Percentiles rank a stretch among this genome's conserved stretches.
These are phyloP conservation scores for Nemania sp. DNA, from an alignment of 2,329 filamentous ascomycete genomes.

Conservation along the genomic window DNA sequence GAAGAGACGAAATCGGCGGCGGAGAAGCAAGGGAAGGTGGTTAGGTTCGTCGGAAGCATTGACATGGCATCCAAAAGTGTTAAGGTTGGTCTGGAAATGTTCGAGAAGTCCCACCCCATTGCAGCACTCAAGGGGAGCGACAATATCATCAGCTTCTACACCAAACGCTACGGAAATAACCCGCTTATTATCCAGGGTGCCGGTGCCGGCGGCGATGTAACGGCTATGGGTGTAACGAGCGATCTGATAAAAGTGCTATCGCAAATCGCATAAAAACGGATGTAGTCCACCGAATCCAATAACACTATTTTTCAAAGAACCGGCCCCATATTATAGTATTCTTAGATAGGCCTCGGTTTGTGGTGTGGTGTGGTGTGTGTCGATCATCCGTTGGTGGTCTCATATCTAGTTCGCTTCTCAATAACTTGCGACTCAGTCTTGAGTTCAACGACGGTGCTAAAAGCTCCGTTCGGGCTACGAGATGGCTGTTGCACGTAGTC, in stretches of 20 bases:
- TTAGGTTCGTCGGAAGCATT: constrained; percentile 93
- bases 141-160: constrained; percentile 99
- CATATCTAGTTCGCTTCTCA: constrained; percentile 40
- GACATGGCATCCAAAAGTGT: constrained; percentile 84
- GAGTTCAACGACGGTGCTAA: constrained; percentile 36
- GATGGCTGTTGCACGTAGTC: constrained; percentile 34
- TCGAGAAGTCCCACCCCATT: constrained; percentile 89
- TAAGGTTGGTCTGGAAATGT: constrained; percentile 92
- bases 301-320: constrained; percentile 20
- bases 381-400: constrained; percentile 29
- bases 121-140: constrained; percentile 96
- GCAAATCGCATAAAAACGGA: constrained; percentile 66
- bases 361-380: constrained; percentile 20
- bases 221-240: constrained; percentile 96
- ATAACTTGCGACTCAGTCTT: constrained; percentile 19
- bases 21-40: constrained; percentile 87
- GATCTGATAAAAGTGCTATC: constrained; percentile 91
- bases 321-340: constrained; percentile 30
- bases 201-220: constrained; percentile 93
- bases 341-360: not conserved
- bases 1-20: constrained; percentile 87
- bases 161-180: constrained; percentile 90
- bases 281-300: constrained; percentile 33
- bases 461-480: constrained; percentile 14
- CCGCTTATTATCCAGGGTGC: constrained; percentile 95